Conservation (phyloP, 306 rosid genomes). For the Trifolium fragiferum region DNA sequence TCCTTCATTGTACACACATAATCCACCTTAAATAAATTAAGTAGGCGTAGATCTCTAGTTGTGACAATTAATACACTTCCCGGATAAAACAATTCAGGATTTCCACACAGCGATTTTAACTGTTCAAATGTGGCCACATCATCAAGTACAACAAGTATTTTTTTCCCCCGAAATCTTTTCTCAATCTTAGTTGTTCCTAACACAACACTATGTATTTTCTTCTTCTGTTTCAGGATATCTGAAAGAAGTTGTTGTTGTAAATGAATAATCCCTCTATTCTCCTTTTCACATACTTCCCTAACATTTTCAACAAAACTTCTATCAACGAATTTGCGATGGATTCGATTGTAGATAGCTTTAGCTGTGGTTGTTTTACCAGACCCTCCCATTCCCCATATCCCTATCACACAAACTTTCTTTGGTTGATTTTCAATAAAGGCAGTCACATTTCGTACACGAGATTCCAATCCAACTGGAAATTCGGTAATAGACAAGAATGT, state of each 20-base stretch:
- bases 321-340: background rate
- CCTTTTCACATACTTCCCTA: background rate
- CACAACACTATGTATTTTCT: background rate
- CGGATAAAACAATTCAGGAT: background rate
- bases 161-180: background rate
- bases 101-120: background rate
- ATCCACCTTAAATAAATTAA: constrained; percentile 7
- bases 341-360: constrained; percentile 38
- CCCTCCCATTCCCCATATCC: constrained; percentile 41
- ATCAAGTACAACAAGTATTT: constrained; percentile 20
- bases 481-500: background rate
- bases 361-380: background rate
- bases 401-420: background rate
- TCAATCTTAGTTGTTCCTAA: background rate
- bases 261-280: background rate
- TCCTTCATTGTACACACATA: background rate
- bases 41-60: constrained; percentile 39
- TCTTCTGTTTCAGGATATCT: background rate
- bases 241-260: constrained; percentile 33
- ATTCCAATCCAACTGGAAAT: constrained; percentile 17
- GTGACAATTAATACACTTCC: constrained; percentile 40
- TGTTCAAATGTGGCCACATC: background rate
- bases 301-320: background rate
- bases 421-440: background rate
- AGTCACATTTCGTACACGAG: background rate